Evolutionary conservation across 2,329 filamentous ascomycete genomes (phyloP).

Genomic region (Fusarium setosum): DNA sequence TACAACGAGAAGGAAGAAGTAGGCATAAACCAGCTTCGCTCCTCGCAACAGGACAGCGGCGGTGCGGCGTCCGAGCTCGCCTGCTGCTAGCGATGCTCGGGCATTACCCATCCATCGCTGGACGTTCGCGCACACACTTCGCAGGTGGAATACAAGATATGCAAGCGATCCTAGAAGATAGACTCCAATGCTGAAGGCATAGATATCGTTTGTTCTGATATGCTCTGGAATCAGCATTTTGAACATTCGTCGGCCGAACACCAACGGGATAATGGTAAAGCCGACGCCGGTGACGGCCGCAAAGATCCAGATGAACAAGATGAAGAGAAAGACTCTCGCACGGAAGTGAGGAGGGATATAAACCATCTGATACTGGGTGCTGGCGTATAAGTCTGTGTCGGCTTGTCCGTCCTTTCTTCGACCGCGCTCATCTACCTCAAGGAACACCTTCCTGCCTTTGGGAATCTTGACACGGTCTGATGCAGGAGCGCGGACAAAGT

Average conservation of each 20-base stretch:
- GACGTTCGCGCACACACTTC: slow-evolving; percentile 49
- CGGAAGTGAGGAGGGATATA: slow-evolving; percentile 90
- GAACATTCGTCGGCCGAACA: slow-evolving; percentile 86
- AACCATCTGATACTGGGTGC: slow-evolving; percentile 74
- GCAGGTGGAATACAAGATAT: slow-evolving; percentile 70
- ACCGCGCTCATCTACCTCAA: slow-evolving; percentile 74
- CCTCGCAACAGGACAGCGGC: slow-evolving; percentile 46
- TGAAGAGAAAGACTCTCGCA: slow-evolving; percentile 83
- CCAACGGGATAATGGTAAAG: slow-evolving; percentile 85
- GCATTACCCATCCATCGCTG: slow-evolving; percentile 44
- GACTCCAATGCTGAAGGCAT: slow-evolving; percentile 92
- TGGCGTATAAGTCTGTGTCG: slow-evolving; percentile 63
- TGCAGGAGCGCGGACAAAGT: slow-evolving; percentile 90
- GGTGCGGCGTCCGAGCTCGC: slow-evolving; percentile 39
- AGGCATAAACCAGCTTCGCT: slow-evolving; percentile 75
- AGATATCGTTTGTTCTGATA: slow-evolving; percentile 90
- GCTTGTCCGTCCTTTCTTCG: slow-evolving; percentile 71
- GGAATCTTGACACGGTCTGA: slow-evolving; percentile 96
- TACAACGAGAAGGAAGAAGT: slow-evolving; percentile 78
- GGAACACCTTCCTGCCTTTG: slow-evolving; percentile 83
- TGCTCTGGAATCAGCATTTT: slow-evolving; percentile 76
- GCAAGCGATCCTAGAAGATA: slow-evolving; percentile 79
- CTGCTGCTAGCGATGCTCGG: slow-evolving; percentile 35
- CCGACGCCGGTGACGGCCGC: slow-evolving; percentile 88
- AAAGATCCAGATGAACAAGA: slow-evolving; percentile 92